Evolutionary conservation across 345 rosid species (phyloP).

Genomic region (Heritiera fomes): DNA sequence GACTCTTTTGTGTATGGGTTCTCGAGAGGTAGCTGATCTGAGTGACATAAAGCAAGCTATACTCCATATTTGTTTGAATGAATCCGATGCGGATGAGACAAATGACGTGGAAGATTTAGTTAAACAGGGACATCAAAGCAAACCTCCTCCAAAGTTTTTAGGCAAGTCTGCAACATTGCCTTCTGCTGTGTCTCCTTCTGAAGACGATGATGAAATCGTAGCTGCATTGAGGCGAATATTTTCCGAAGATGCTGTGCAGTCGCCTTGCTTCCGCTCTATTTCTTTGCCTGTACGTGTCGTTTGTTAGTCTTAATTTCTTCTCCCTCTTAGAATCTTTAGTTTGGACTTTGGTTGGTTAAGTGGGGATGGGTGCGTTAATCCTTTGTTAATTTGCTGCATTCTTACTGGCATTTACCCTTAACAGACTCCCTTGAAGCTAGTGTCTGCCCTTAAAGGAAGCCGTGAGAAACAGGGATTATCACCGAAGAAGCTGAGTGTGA

Average conservation of each 20-base stretch:
- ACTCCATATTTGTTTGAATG: constrained; percentile 27
- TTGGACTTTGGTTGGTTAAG: neutral
- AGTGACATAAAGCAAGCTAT: constrained; percentile 32
- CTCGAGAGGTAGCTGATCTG: constrained; percentile 40
- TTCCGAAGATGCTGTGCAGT: constrained; percentile 30
- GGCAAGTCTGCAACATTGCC: constrained; percentile 33
- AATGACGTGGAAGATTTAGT: constrained; percentile 37
- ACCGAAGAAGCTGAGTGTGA: constrained; percentile 47
- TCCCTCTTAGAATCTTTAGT: neutral
- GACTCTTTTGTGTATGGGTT: constrained; percentile 21
- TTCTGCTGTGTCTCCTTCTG: constrained; percentile 31
- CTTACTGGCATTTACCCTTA: neutral
- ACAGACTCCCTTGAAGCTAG: constrained; percentile 49
- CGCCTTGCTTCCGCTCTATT: constrained; percentile 13
- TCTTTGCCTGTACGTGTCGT: constrained; percentile 37
- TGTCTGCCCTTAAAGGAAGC: constrained; percentile 84
- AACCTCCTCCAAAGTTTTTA: constrained; percentile 27
- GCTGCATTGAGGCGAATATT: constrained; percentile 38
- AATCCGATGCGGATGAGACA: constrained; percentile 40
- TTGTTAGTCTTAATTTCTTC: neutral
- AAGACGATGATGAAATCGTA: constrained; percentile 41
- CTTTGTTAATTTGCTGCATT: neutral
- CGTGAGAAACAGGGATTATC: constrained; percentile 61
- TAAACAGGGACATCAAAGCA: constrained; percentile 27
- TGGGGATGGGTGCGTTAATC: neutral